phyloP scores from a whole-genome alignment of 2,329 filamentous ascomycete species.

The Metarhizium brunneum region DNA sequence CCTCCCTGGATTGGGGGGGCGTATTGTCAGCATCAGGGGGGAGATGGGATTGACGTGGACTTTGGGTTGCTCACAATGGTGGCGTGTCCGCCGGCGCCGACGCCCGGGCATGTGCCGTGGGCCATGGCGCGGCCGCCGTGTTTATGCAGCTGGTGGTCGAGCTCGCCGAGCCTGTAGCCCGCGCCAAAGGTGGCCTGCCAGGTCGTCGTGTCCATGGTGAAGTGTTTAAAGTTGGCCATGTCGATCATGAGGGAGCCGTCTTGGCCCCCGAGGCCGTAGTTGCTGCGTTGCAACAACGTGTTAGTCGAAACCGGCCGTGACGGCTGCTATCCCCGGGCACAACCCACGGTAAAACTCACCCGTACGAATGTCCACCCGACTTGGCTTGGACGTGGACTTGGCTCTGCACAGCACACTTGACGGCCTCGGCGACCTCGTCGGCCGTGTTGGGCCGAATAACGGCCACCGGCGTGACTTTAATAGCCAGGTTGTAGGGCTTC shows the following conservation, averaged over 20 bases:
- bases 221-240: conserved; percentile 40
- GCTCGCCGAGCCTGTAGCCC: conserved; percentile 41
- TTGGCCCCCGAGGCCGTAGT: conserved; percentile 37
- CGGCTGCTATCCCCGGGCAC: neutral
- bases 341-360: conserved; percentile 23
- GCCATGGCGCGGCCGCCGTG: conserved; percentile 47
- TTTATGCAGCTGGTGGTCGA: conserved; percentile 39
- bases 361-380: conserved; percentile 58
- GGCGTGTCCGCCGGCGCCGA: conserved; percentile 50
- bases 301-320: neutral
- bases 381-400: conserved; percentile 49
- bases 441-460: conserved; percentile 45
- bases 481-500: conserved; percentile 43
- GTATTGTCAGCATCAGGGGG: neutral
- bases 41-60: neutral
- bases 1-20: conserved; percentile 33
- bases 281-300: conserved; percentile 15
- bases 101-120: conserved; percentile 50
- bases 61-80: conserved; percentile 35
- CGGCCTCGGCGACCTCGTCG: conserved; percentile 44
- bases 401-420: conserved; percentile 44
- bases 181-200: conserved; percentile 47
- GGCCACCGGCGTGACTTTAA: conserved; percentile 40
- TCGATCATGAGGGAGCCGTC: conserved; percentile 46
- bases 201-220: conserved; percentile 41